phyloP scores from a whole-genome alignment of 371 early-diverging fungal species.

The Mortierella polycephala region DNA sequence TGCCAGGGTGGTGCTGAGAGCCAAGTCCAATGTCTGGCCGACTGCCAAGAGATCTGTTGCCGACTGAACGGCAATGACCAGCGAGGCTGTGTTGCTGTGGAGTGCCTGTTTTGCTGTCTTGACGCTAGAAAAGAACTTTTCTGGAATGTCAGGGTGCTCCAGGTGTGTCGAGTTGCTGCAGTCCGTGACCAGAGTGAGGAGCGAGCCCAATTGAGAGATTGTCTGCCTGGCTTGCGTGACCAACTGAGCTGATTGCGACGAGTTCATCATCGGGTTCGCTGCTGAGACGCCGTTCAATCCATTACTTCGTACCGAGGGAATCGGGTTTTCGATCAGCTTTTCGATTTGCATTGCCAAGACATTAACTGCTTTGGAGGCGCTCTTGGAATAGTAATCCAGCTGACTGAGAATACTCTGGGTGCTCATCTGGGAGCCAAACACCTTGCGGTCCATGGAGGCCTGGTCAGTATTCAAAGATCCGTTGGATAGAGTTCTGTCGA shows the following conservation, averaged over 20 bases:
- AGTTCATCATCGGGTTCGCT: constrained; percentile 33
- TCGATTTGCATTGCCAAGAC: constrained; percentile 43
- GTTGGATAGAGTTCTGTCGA: constrained; percentile 27
- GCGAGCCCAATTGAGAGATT: constrained; percentile 49
- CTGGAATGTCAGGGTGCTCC: constrained; percentile 25
- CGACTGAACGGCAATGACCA: constrained; percentile 44
- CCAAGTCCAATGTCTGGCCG: constrained; percentile 29
- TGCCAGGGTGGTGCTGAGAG: constrained; percentile 31
- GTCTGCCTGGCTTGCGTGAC: constrained; percentile 49
- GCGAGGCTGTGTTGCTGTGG: constrained; percentile 38
- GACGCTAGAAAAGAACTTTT: constrained; percentile 35
- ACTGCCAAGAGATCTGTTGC: constrained; percentile 42
- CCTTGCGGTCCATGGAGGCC: constrained; percentile 28
- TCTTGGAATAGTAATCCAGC: constrained; percentile 50
- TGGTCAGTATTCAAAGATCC: constrained; percentile 22
- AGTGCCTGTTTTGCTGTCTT: constrained; percentile 36
- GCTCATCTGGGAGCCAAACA: constrained; percentile 42
- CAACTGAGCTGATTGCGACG: constrained; percentile 46
- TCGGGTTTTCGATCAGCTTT: constrained; percentile 39
- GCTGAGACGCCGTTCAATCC: constrained; percentile 12
- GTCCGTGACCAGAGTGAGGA: constrained; percentile 51
- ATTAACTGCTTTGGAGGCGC: constrained; percentile 37
- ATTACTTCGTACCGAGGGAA: constrained; percentile 9
- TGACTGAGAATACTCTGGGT: constrained; percentile 41
- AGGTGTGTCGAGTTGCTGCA: constrained; percentile 30